Evolutionary conservation across 2,329 filamentous ascomycete species (phyloP).

Genomic region (Fusarium algeriense): DNA sequence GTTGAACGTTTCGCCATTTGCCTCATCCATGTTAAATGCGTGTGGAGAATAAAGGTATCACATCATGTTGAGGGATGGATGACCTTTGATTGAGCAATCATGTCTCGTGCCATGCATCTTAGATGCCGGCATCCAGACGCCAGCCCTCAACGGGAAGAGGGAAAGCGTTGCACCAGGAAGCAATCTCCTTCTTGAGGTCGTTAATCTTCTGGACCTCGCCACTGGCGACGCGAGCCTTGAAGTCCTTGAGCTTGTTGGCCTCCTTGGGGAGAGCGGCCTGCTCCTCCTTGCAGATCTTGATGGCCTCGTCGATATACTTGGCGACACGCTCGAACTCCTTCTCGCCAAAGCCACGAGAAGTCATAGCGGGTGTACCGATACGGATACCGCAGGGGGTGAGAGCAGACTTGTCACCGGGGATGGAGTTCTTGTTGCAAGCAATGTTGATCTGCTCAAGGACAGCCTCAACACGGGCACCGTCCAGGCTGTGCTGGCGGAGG

Average conservation of each 20-base stretch:
- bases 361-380: constrained; percentile 98
- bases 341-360: constrained; percentile 90
- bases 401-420: constrained; percentile 96
- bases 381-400: constrained; percentile 94
- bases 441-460: constrained; percentile 99
- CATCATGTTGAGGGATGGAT: constrained; percentile 29
- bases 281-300: constrained; percentile 91
- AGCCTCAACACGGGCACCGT: constrained; percentile 94
- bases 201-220: constrained; percentile 86
- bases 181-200: constrained; percentile 88
- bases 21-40: constrained; percentile 51
- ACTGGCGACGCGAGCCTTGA: constrained; percentile 89
- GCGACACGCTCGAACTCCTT: constrained; percentile 93
- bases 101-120: constrained; percentile 47
- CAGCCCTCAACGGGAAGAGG: constrained; percentile 88
- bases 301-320: constrained; percentile 86
- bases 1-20: constrained; percentile 51
- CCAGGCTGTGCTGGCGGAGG: constrained; percentile 86
- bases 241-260: constrained; percentile 99
- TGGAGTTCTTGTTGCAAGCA: constrained; percentile 99
- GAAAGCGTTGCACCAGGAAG: constrained; percentile 88
- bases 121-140: constrained; percentile 71
- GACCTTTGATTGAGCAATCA: constrained; percentile 8
- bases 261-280: constrained; percentile 91
- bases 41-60: constrained; percentile 34